phyloP scores from a whole-genome alignment of 1,284 basidiomycete genomes.

The Microbotryum saponariae region DNA sequence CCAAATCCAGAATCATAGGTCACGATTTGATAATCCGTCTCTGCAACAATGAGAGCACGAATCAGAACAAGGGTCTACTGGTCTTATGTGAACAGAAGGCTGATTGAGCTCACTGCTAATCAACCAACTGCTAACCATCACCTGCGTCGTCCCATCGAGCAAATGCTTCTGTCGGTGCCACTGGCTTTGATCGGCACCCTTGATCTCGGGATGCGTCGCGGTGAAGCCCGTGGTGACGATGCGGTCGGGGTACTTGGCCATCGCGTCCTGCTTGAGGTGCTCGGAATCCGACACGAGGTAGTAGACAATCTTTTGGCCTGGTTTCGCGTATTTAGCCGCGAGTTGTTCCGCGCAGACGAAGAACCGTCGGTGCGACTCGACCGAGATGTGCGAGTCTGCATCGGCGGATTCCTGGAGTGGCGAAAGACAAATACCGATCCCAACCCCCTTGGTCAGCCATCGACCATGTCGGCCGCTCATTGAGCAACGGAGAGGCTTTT shows the following conservation, averaged over 20 bases:
- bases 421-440: too few relatives aligned
- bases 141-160: too few relatives aligned
- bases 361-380: constrained; percentile 22
- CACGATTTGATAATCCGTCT: constrained; percentile 6
- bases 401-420: too few relatives aligned
- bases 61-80: constrained; percentile 13
- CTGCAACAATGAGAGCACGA: constrained; percentile 13
- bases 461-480: too few relatives aligned
- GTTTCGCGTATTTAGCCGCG: constrained; percentile 7
- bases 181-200: not conserved
- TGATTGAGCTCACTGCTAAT: too few relatives aligned
- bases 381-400: constrained; percentile 7
- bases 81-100: not conserved
- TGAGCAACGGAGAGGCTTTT: too few relatives aligned
- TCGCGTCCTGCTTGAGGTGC: constrained; percentile 19
- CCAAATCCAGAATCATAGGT: constrained; percentile 1
- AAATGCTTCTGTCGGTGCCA: too few relatives aligned
- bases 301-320: constrained; percentile 17
- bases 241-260: constrained; percentile 9
- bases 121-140: too few relatives aligned
- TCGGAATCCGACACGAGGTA: constrained; percentile 22
- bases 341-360: constrained; percentile 26
- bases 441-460: too few relatives aligned
- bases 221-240: constrained; percentile 16
- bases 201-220: constrained; percentile 17